Evolutionary conservation across 1,284 basidiomycete genomes (phyloP).

Genomic region (Dichomitus squalens): DNA sequence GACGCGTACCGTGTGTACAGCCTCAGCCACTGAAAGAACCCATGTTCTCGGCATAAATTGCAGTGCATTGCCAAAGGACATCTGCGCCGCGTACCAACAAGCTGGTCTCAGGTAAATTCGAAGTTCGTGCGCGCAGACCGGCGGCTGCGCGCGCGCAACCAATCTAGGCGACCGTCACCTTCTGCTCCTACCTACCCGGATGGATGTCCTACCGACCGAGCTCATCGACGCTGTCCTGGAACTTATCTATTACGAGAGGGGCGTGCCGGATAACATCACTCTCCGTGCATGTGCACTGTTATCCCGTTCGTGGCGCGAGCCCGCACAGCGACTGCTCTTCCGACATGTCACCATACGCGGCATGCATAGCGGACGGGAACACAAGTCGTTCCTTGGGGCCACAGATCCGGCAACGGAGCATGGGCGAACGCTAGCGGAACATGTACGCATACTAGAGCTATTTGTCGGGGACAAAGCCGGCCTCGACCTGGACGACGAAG

Average conservation of each 20-base stretch:
- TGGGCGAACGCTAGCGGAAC: constrained; percentile 16
- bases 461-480: constrained; percentile 11
- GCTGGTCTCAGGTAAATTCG: too few relatives aligned
- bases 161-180: too few relatives aligned
- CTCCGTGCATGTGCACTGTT: constrained; percentile 40
- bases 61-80: too few relatives aligned
- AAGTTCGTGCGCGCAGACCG: too few relatives aligned
- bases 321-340: constrained; percentile 47
- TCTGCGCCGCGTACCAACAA: too few relatives aligned
- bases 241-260: constrained; percentile 37
- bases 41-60: too few relatives aligned
- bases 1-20: too few relatives aligned
- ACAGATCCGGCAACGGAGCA: constrained; percentile 13
- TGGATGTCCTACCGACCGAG: constrained; percentile 36
- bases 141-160: too few relatives aligned
- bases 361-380: not conserved
- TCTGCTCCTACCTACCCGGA: not conserved
- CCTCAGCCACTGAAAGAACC: too few relatives aligned
- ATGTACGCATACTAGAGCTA: constrained; percentile 28
- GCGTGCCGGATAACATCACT: constrained; percentile 35
- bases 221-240: constrained; percentile 48
- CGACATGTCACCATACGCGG: constrained; percentile 26
- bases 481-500: constrained; percentile 8
- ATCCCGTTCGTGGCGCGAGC: constrained; percentile 38
- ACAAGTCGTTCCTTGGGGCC: constrained; percentile 13